Evolutionary conservation across 805 yeast genomes (phyloP).

Genomic region (Brettanomyces anomalus): DNA sequence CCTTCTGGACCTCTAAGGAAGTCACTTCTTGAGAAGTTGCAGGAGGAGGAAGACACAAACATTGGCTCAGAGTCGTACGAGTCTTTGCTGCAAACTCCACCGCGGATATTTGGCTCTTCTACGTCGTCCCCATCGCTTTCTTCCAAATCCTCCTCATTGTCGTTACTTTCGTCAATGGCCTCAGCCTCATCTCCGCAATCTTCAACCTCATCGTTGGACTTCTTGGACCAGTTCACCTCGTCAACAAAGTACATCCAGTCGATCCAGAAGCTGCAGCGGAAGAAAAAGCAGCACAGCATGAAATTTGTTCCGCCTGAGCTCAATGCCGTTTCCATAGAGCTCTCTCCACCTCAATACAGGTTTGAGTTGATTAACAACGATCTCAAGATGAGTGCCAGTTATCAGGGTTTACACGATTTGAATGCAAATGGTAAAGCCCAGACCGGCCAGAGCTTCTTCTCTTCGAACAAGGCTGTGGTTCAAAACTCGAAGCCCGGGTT

Average conservation of each 20-base stretch:
- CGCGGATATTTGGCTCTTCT: slow-evolving; percentile 5
- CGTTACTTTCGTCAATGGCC: slow-evolving; percentile 17
- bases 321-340: slow-evolving; percentile 20
- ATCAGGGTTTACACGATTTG: slow-evolving; percentile 9
- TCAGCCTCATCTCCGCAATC: slow-evolving; percentile 22
- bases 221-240: slow-evolving; percentile 4
- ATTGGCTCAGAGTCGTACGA: background rate
- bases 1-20: background rate
- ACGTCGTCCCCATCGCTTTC: slow-evolving; percentile 19
- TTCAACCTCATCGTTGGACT: slow-evolving; percentile 18
- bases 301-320: slow-evolving; percentile 32
- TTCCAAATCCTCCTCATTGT: slow-evolving; percentile 23
- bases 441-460: background rate
- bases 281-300: background rate
- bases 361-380: slow-evolving; percentile 21
- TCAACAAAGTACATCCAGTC: background rate
- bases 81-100: slow-evolving; percentile 9
- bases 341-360: slow-evolving; percentile 13
- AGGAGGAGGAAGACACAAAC: background rate
- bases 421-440: slow-evolving; percentile 1
- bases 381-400: slow-evolving; percentile 10
- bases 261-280: slow-evolving; percentile 11
- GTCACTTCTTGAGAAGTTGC: background rate
- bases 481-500: slow-evolving; percentile 13
- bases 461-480: background rate